phyloP scores from a whole-genome alignment of 164 flowering plant genomes.

The Magnolia officinalis region DNA sequence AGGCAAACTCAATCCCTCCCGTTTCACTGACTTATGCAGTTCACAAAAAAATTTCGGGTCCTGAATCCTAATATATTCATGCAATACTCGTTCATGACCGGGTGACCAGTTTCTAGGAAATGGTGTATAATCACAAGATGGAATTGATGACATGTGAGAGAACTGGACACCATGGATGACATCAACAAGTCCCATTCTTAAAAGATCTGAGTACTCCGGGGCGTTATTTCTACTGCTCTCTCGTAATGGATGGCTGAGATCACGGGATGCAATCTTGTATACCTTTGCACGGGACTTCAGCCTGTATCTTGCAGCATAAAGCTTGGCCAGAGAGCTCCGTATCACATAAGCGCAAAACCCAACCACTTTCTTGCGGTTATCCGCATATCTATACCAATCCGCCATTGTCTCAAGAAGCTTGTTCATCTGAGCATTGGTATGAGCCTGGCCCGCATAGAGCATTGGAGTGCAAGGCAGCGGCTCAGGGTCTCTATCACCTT shows the following conservation, averaged over 20 bases:
- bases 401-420: conserved; percentile 97
- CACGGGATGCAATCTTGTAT: conserved; percentile 72
- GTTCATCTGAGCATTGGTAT: conserved; percentile 94
- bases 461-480: conserved; percentile 95
- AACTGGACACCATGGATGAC: conserved; percentile 85
- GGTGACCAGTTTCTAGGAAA: conserved; percentile 89
- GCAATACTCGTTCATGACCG: conserved; percentile 68
- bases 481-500: conserved; percentile 96
- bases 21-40: conserved; percentile 60
- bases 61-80: conserved; percentile 71
- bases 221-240: conserved; percentile 61
- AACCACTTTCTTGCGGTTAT: conserved; percentile 90
- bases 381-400: conserved; percentile 95
- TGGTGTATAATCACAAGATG: conserved; percentile 92
- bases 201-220: conserved; percentile 87
- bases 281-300: conserved; percentile 95
- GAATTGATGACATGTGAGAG: conserved; percentile 83
- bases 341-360: conserved; percentile 97
- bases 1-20: conserved; percentile 55
- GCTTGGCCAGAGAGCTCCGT: conserved; percentile 89
- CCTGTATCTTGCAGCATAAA: conserved; percentile 93
- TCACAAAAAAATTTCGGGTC: conserved; percentile 74
- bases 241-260: conserved; percentile 76
- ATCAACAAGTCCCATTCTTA: conserved; percentile 93
- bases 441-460: conserved; percentile 93